Evolutionary conservation across 2,329 filamentous ascomycete genomes (phyloP).

Genomic region (Fusarium decemcellulare): DNA sequence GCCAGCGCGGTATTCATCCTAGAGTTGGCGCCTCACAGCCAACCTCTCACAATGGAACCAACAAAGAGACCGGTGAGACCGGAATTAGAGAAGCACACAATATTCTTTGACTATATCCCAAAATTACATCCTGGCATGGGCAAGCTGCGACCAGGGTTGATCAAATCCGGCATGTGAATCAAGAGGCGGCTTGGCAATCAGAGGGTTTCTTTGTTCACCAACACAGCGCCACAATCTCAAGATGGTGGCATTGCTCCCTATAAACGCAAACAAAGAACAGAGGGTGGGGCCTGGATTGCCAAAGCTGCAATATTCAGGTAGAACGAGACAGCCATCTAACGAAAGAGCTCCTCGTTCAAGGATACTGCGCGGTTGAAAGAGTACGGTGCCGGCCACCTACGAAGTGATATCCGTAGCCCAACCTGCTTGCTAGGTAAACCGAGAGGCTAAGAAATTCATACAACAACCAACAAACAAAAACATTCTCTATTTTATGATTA

Average conservation of each 20-base stretch:
- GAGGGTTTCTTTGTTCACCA: constrained; percentile 38
- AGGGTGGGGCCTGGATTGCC: neutral
- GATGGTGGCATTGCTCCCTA: neutral
- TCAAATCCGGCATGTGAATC: constrained; percentile 6
- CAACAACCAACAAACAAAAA: too few species aligned
- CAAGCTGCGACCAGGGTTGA: neutral
- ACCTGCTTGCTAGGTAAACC: too few species aligned
- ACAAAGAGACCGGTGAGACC: constrained; percentile 42
- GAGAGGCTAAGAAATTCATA: too few species aligned
- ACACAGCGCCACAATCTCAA: constrained; percentile 30
- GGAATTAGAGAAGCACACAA: constrained; percentile 5
- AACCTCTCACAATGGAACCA: constrained; percentile 24
- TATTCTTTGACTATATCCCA: neutral
- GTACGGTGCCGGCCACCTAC: too few species aligned
- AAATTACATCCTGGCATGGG: constrained; percentile 7
- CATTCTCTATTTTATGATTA: too few species aligned
- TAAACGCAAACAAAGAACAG: constrained; percentile 22
- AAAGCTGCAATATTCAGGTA: too few species aligned
- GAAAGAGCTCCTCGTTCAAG: too few species aligned
- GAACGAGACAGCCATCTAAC: too few species aligned
- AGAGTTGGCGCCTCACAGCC: constrained; percentile 16
- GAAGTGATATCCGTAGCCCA: too few species aligned
- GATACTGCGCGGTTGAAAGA: too few species aligned
- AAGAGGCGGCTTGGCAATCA: constrained; percentile 6
- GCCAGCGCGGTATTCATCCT: constrained; percentile 1